A percentile compares a stretch with the other conserved stretches of the same genome.
phyloP scores from a whole-genome alignment of 140 eudicot species.

The Stevia rebaudiana region DNA sequence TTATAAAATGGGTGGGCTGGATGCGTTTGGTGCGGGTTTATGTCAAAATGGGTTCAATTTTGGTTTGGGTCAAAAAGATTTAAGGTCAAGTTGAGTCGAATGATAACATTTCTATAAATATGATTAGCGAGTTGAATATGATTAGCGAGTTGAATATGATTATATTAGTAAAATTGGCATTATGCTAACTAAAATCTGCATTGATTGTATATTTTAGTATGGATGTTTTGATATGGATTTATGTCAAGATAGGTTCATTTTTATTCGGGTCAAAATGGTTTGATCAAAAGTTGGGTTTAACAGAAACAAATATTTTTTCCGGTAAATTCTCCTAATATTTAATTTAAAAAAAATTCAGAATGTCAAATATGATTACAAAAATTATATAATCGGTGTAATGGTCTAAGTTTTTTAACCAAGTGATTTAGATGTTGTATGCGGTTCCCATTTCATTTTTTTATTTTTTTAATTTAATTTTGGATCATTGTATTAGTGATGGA shows the following conservation, averaged over 20 bases:
- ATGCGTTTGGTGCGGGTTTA: too few relatives aligned
- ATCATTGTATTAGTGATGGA: not conserved
- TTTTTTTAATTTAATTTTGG: not conserved
- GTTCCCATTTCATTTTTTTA: not conserved
- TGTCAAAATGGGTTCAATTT: not conserved
- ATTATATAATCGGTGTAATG: not conserved
- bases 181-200: not conserved
- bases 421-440: not conserved
- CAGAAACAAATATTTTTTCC: too few relatives aligned
- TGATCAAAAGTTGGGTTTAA: not conserved
- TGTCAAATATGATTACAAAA: not conserved
- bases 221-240: too few relatives aligned
- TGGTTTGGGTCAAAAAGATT: not conserved
- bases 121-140: not conserved
- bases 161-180: too few relatives aligned
- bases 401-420: not conserved
- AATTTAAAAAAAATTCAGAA: too few relatives aligned
- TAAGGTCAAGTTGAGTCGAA: not conserved
- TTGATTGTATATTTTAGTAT: too few relatives aligned
- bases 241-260: too few relatives aligned
- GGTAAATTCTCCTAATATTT: too few relatives aligned
- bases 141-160: too few relatives aligned
- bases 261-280: not conserved
- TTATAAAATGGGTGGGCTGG: too few relatives aligned
- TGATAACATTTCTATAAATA: not conserved